These are phyloP conservation scores for Beta vulgaris DNA, from an alignment of 148 eudicot species.

Conservation along the genomic window DNA sequence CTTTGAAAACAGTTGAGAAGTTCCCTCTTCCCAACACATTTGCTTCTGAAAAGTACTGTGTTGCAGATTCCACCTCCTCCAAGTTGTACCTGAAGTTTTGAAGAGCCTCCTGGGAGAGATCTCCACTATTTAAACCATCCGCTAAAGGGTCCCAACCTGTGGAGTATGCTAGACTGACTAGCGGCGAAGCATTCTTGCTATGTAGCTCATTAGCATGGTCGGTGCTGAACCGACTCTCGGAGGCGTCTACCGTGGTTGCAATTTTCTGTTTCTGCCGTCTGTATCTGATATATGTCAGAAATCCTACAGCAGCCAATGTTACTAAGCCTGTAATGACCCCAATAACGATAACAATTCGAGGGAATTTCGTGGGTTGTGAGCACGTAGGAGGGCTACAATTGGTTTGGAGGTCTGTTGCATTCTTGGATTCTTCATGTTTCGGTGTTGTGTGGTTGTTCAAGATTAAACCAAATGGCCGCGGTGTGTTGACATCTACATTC, in stretches of 20 bases:
- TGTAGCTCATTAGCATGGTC: constrained; percentile 42
- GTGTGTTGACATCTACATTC: constrained; percentile 36
- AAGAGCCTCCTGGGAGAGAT: constrained; percentile 34
- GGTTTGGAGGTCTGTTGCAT: constrained; percentile 31
- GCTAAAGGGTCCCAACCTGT: constrained; percentile 64
- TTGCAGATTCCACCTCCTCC: constrained; percentile 90
- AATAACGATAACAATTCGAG: constrained; percentile 36
- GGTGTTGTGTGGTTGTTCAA: constrained; percentile 25
- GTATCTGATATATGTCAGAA: constrained; percentile 36
- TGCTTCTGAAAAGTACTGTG: constrained; percentile 66
- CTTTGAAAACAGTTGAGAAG: constrained; percentile 80
- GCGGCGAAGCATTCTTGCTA: constrained; percentile 62
- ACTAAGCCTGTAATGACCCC: constrained; percentile 40
- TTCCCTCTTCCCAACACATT: constrained; percentile 73
- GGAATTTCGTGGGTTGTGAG: constrained; percentile 43
- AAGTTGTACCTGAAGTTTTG: constrained; percentile 61
- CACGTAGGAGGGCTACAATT: constrained; percentile 40
- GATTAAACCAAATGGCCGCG: constrained; percentile 37
- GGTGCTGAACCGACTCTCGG: constrained; percentile 54
- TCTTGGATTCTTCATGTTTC: constrained; percentile 21
- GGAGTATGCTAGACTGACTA: constrained; percentile 54
- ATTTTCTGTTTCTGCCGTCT: constrained; percentile 76
- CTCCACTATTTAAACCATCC: constrained; percentile 34
- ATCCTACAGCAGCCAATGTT: constrained; percentile 36
- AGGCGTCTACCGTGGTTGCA: constrained; percentile 41